These are phyloP conservation scores for Margaritispora aquatica DNA, from an alignment of 495 filamentous ascomycete species.

Conservation along the genomic window DNA sequence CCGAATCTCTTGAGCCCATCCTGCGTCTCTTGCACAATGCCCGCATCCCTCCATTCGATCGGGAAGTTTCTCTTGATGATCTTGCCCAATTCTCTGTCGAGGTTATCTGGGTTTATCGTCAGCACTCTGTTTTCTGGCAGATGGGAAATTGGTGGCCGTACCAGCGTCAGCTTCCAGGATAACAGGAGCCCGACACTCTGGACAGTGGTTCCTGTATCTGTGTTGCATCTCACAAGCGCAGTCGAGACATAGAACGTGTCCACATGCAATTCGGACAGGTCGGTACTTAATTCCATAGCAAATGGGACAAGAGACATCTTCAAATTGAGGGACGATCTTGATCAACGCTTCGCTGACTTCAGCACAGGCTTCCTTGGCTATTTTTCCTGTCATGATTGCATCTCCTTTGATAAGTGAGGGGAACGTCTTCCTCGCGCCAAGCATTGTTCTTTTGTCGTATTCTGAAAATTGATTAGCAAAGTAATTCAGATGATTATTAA, in stretches of 20 bases:
- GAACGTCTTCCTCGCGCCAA: constrained; percentile 51
- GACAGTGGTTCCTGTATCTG: constrained; percentile 50
- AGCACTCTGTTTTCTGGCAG: neutral
- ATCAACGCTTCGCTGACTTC: constrained; percentile 59
- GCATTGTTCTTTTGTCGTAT: constrained; percentile 71
- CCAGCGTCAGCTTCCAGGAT: constrained; percentile 53
- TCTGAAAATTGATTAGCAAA: constrained; percentile 35
- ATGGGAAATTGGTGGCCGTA: constrained; percentile 21
- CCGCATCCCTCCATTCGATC: constrained; percentile 59
- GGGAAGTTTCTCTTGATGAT: constrained; percentile 65
- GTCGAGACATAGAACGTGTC: constrained; percentile 64
- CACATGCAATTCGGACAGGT: constrained; percentile 59
- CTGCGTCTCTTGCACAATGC: constrained; percentile 23
- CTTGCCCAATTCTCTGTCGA: constrained; percentile 53
- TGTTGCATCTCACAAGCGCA: constrained; percentile 68
- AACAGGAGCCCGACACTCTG: constrained; percentile 57
- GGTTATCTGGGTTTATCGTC: constrained; percentile 37
- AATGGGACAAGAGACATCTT: constrained; percentile 70
- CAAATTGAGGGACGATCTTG: constrained; percentile 58
- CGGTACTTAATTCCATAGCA: constrained; percentile 61
- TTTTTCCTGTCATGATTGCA: constrained; percentile 43
- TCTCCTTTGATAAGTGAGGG: constrained; percentile 42
- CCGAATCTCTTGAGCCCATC: constrained; percentile 17
- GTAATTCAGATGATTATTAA: too few species aligned
- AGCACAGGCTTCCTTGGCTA: constrained; percentile 61